Evolutionary conservation across 169 alveolate genomes (phyloP), one percentile per base, ranked within the genome.

Genomic region (Plasmodium reichenowi): DNA sequence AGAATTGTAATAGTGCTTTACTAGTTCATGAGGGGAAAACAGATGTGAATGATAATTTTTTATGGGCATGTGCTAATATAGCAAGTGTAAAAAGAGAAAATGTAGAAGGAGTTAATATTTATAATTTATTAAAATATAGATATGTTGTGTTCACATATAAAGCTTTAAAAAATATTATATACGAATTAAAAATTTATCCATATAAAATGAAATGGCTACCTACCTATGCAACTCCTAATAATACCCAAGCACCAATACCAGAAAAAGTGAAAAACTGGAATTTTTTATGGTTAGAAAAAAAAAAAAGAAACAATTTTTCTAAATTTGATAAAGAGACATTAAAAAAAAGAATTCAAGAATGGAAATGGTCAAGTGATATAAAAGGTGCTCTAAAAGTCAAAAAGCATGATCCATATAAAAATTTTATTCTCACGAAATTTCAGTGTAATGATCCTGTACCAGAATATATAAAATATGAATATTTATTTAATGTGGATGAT

Each of bases 1-100:
- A 4, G 5, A 67, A 89, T 12, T 96, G 98, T 80, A 95, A 93
- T 66, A 93, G 97, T 15, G 97, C 97, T n/a, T 73, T 96, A 64
- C 88, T 94, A 59, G 96, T 94, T 8, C 96, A 93, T 72, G 96
- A 92, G 43, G 98, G 97, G 2, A 71, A 74, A 59, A 72, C 91
- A 0, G 98, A 96, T 78, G 94, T 95, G 26, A 96, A 96, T 88
- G 97, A 96, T 17, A 93, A 95, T 85, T 96, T 95, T 93, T 92
- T 96, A 45, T 96, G 97, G 97, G 94, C 97, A 2, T 93, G 96
- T 38, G 98, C 98, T 22, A 95, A 96, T 76, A 95, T 96, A 45
- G 94, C 97, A 10, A 95, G 96, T 50, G 96, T 96, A 7, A 67
- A 95, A 32, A 88, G 95, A 26, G 96, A 94, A 50, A 92, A 94